Base-by-base conservation (phyloP, 129 eudicot species). In the Kitagawia praeruptora region DNA sequence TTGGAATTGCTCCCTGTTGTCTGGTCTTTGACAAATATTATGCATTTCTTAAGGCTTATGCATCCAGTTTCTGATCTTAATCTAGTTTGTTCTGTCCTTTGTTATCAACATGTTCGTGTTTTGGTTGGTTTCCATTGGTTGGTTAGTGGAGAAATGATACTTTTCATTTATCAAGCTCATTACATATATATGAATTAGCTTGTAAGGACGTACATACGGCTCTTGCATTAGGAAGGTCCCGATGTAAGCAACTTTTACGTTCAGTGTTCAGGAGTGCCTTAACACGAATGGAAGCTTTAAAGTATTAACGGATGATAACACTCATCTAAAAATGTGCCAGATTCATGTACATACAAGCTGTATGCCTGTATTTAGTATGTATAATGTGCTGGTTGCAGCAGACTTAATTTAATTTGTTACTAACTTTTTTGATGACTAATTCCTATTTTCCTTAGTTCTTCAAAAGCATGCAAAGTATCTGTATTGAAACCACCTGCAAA, bases 401-500 rank as follows among this genome's bases (percentile, higher is more conserved):
- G 16, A 9, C 31, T 23, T 81, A n/a, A 23, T 39, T 45, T 75
- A 31, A 47, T 21, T 23, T 1, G 6, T 49, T 54, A 31, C 37
- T 44, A 75, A 56, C 58, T 53, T 34, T 76, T 81, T 40, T 75
- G 64, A 16, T 47, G 56, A 46, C 75, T 64, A 78, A 84, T 81
- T 83, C 86, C 93, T 42, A 85, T 71, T 79, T 85, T 80, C 84
- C 85, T 86, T 66, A 93, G 83, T 79, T 89, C 89, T 78, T 93
- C 97, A 85, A 93, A 93, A n/a, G 91, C 88, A 34, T 70, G 75
- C 87, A 85, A 84, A 14, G 97, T 89, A 6, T 91, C 93, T 56
- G 88, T 78, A 75, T 93, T 95, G 81, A 93, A 93, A 28, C 98
- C 98, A 49, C 98, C 95, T 75, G 98, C 97, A 89, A 93, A 89